Evolutionary conservation across 108 stramenopile species (phyloP).

Genomic region (Nitzschia sp.): DNA sequence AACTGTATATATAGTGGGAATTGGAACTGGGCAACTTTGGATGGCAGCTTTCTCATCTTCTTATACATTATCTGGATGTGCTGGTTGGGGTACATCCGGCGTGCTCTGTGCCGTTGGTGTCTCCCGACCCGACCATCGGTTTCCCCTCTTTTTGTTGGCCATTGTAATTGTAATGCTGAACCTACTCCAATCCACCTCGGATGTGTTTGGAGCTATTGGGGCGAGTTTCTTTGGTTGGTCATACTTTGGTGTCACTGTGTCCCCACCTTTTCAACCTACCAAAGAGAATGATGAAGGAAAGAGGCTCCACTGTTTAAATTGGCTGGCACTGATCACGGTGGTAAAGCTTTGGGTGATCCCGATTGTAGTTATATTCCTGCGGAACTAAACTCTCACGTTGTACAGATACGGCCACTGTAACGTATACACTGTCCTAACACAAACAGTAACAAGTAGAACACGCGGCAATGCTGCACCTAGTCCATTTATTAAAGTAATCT

Average conservation of each 20-base stretch:
- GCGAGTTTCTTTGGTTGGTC: constrained; percentile 40
- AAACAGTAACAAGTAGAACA: background rate
- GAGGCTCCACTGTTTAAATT: constrained; percentile 7
- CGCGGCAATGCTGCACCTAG: background rate
- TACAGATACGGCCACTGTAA: too few relatives aligned
- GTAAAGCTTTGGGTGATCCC: constrained; percentile 31
- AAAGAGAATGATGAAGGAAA: constrained; percentile 13
- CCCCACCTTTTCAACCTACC: background rate
- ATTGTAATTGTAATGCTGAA: constrained; percentile 30
- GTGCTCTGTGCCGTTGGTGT: constrained; percentile 44
- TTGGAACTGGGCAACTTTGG: constrained; percentile 44
- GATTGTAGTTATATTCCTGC: constrained; percentile 15
- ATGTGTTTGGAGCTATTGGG: constrained; percentile 30
- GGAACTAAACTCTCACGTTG: constrained; percentile 9
- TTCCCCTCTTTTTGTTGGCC: constrained; percentile 33
- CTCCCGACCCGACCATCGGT: constrained; percentile 23
- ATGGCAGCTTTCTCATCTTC: constrained; percentile 35
- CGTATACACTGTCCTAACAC: background rate
- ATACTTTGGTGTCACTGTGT: constrained; percentile 4
- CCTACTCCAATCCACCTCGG: constrained; percentile 21
- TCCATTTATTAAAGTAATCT: background rate
- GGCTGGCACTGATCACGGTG: constrained; percentile 13
- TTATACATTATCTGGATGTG: constrained; percentile 25
- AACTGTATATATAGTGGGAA: constrained; percentile 18
- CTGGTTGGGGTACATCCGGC: constrained; percentile 43